Percentiles rank a stretch among this genome's conserved stretches.
Evolutionary conservation across 441 rosid genomes (phyloP).

Genomic region (Brassica hybrid): DNA sequence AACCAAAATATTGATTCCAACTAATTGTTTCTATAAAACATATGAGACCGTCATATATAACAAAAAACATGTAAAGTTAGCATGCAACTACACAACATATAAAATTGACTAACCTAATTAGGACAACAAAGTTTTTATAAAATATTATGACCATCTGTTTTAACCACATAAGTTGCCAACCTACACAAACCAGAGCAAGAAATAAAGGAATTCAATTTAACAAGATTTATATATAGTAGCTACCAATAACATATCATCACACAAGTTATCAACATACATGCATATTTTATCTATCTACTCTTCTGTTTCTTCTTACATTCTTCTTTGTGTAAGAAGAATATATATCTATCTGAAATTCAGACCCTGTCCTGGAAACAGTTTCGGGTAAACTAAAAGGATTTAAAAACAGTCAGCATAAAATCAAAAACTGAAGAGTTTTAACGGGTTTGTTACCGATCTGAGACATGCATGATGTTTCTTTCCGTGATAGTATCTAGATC

Average conservation of each 20-base stretch:
- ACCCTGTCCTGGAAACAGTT: no score
- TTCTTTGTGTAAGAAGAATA: not conserved
- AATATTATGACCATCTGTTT: not conserved
- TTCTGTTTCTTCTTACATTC: not conserved
- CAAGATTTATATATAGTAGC: not conserved
- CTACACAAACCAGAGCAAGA: not conserved
- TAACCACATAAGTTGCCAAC: not conserved
- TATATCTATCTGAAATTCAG: no score
- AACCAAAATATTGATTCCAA: not conserved
- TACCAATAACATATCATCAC: not conserved
- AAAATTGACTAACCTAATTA: not conserved
- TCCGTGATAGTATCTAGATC: not conserved
- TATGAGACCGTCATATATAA: no score
- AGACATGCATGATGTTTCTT: not conserved
- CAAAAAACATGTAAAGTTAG: no score
- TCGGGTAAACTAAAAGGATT: no score
- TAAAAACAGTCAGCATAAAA: no score
- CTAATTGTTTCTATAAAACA: not conserved
- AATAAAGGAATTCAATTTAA: not conserved
- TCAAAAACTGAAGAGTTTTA: not conserved
- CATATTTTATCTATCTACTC: not conserved
- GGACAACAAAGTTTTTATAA: not conserved
- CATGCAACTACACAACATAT: no score
- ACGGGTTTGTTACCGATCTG: not conserved
- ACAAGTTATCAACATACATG: not conserved